Evolutionary conservation across 331 rosid genomes (phyloP), one percentile per base, ranked within the genome.

Genomic region (Quercus phellos): DNA sequence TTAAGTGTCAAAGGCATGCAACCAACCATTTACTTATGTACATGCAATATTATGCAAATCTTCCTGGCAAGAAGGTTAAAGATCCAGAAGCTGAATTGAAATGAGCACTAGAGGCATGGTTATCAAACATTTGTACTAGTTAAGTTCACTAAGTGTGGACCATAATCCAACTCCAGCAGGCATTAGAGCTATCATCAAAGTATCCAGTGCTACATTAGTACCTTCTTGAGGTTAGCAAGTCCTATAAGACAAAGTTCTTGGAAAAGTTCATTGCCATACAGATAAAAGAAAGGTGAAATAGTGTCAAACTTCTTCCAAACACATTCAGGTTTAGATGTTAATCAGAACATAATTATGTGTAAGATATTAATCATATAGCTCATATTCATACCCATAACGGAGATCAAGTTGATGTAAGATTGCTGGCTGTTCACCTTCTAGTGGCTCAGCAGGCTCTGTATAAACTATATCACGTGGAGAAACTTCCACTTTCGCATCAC

Each of bases 381-480:
- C 43, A 71, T 55, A 72, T 77, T 29, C 88, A 56, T 92, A 95
- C 98, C 99, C 97, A 74, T 93, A 95, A 29, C 99, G 99, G 74
- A 93, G 98, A 86, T 95, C 98, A 69, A 95, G 98, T 84, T 89
- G 93, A 83, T 93, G 97, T 17, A 93, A 80, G 86, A 95, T 78
- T 5, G 54, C 85, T 66, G 96, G 92, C 64, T 67, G 90, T 87
- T 86, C 91, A 69, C 86, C 81, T 77, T 93, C 93, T 14, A 75
- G 84, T 77, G 97, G 84, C 78, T 95, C 96, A 74, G 96, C 98
- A 64, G 93, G 81, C 86, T 95, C 93, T 83, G 93, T 85, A 70
- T 91, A 95, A 79, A 93, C 24, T 77, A 95, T 89, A 82, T 95
- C 99, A 86, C 99, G 97, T 24, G 99, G 99, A 83, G 94, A 92